Base-by-base conservation (phyloP, 192 early-diverging fungal genomes). In the Cetraspora pellucida region DNA sequence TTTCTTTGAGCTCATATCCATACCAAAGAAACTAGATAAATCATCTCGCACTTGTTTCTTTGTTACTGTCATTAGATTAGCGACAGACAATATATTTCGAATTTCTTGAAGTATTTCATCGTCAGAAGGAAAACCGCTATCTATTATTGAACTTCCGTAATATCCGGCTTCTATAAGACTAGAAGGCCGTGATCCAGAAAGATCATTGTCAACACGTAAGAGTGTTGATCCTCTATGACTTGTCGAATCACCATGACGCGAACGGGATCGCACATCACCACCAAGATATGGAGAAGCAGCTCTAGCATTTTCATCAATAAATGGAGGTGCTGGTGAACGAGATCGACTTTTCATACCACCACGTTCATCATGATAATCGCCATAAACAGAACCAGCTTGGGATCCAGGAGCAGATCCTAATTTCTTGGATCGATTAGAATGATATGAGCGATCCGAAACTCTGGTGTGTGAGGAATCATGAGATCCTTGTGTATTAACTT, bases 11-110 rank as follows among this genome's bases (percentile, higher is more conserved):
- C 84, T 93, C 86, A 96, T 83, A 60, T 99, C 97, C 55, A 93
- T 84, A 16, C 91, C 92, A 84, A 97, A 96, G 74, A 84, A 80
- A 19, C 81, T 82, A 75, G 91, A 89, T 70, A 99, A 81, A 77
- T 95, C 87, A 74, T 96, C 93, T 66, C 97, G 94, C n/a, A 98
- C 95, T 87, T 94, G 93, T 82, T 98, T 98, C 89, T 99, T 98
- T 60, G 98, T 99, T 63, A 99, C 91, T 21, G 92, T 93, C 96
- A 97, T 98, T 68, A 99, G 81, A 74, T 99, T 92, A 11, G 94
- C 95, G 0, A 92, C 93, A 16, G 90, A 81, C 23, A 99, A 87
- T 37, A 97, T 93, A 76, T 92, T 92, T 66, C 87, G 85, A 47
- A 94, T 90, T 74, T 90, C 85, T 52, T 78, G 77, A 9, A 89